Evolutionary conservation across 257 asterid species (phyloP), one percentile per base, ranked within the genome.

Genomic region (Vinca minor): DNA sequence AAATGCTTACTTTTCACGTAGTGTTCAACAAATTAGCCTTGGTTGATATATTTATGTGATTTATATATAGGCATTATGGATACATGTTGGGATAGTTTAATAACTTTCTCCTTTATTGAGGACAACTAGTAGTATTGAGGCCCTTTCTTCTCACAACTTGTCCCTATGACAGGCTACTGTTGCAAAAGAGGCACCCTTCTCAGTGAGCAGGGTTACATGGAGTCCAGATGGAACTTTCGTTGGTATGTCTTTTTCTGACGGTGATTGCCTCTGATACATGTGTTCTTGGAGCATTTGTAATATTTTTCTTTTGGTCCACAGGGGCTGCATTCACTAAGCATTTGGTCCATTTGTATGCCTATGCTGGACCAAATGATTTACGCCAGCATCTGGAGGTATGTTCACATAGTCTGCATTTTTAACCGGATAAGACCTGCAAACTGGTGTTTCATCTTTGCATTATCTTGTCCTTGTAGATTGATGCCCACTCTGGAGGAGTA

Each of bases 311-410:
- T 72, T 78, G 59, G 34, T 78, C 63, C 76, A 79, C 87, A 93
- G 99, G 99, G 55, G 96, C 81, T 85, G 95, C 99, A 53, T 93
- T 89, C 71, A 73, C 91, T 62, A 93, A 87, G 87, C 96, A 93
- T 81, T 79, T 93, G 70, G 83, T 93, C 75, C 99, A 93, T 72
- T 64, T 89, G 76, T 93, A 93, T 80, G 81, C 89, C 59, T 83
- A 78, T 76, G 81, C 80, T 65, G 96, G 97, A 70, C 87, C 93
- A 54, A 87, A 79, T 79, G 97, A 93, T 66, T 68, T 93, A 46
- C 91, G 95, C 62, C 95, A 83, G 73, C 96, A 89, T 73, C 77
- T 87, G 75, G 98, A 93, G 95, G 98, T 87, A 82, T 45, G 42
- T 64, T n/a, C n/a, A n/a, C n/a, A n/a, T n/a, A n/a, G n/a, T n/a